These are phyloP conservation scores for Claviceps capensis DNA, from an alignment of 2,329 filamentous ascomycete species.

Conservation along the genomic window DNA sequence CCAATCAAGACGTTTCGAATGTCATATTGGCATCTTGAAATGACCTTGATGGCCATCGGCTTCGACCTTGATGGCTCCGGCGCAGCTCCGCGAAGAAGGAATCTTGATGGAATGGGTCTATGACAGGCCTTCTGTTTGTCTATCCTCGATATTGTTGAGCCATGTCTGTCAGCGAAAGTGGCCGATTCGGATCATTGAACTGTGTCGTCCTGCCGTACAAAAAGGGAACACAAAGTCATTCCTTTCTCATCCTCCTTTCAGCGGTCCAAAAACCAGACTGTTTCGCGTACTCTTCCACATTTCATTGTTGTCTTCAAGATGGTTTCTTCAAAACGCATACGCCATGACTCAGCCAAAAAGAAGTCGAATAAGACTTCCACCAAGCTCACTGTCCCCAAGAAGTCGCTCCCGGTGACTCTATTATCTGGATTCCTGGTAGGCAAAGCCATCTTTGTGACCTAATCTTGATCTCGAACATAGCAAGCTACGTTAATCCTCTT, in stretches of 20 bases:
- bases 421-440: conserved; percentile 21
- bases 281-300: too few species aligned
- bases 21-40: neutral
- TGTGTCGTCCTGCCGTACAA: neutral
- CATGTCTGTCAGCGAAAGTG: neutral
- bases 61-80: neutral
- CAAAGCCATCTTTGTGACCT: too few species aligned
- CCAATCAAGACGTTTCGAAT: neutral
- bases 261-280: too few species aligned
- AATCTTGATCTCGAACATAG: too few species aligned
- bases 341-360: neutral
- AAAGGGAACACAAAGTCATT: too few species aligned
- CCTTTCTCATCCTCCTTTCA: too few species aligned
- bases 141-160: neutral
- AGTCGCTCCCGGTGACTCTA: conserved; percentile 20
- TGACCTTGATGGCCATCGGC: neutral
- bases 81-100: too few species aligned
- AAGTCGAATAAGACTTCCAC: conserved; percentile 2
- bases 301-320: neutral
- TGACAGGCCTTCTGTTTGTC: neutral
- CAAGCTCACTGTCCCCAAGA: conserved; percentile 7
- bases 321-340: neutral
- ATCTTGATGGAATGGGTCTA: neutral
- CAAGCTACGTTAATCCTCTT: too few species aligned
- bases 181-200: neutral